Conservation (phyloP, 306 rosid species). For the Prunus davidiana region DNA sequence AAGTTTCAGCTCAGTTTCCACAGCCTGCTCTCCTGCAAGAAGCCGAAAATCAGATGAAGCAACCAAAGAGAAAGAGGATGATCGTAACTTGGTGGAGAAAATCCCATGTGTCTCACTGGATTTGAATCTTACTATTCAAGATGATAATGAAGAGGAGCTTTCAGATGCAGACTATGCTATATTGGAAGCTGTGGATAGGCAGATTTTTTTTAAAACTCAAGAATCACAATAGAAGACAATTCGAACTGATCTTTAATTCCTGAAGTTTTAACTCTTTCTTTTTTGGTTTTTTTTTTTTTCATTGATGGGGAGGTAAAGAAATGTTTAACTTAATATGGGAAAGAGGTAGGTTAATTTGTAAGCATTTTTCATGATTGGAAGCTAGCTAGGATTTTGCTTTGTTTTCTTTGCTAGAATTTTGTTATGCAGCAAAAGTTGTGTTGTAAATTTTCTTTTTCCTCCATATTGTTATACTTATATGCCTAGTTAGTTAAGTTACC, state of each 20-base stretch:
- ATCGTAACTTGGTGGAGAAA: constrained; percentile 18
- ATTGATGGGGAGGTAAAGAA: neutral
- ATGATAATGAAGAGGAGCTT: constrained; percentile 13
- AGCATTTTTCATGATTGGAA: too few species aligned
- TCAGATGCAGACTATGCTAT: constrained; percentile 25
- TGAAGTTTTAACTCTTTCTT: neutral
- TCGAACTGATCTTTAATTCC: neutral
- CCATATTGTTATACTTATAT: too few species aligned
- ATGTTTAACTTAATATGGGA: too few species aligned
- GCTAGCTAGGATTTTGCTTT: too few species aligned
- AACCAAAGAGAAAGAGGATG: constrained; percentile 29
- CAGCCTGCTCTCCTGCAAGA: constrained; percentile 17
- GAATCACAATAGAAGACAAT: constrained; percentile 13
- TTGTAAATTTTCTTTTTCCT: too few species aligned
- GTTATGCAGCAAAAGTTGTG: too few species aligned
- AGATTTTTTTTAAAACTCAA: constrained; percentile 41
- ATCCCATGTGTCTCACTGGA: constrained; percentile 45
- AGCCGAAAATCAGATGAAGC: constrained; percentile 15
- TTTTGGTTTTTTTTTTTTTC: neutral
- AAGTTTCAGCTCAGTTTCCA: constrained; percentile 29
- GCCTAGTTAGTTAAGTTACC: too few species aligned
- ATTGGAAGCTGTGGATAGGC: constrained; percentile 59
- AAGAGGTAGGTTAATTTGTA: too few species aligned
- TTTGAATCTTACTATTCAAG: constrained; percentile 67
- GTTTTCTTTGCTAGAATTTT: too few species aligned